phyloP scores from a whole-genome alignment of 2,329 filamentous ascomycete genomes.

The Pyricularia sp. region DNA sequence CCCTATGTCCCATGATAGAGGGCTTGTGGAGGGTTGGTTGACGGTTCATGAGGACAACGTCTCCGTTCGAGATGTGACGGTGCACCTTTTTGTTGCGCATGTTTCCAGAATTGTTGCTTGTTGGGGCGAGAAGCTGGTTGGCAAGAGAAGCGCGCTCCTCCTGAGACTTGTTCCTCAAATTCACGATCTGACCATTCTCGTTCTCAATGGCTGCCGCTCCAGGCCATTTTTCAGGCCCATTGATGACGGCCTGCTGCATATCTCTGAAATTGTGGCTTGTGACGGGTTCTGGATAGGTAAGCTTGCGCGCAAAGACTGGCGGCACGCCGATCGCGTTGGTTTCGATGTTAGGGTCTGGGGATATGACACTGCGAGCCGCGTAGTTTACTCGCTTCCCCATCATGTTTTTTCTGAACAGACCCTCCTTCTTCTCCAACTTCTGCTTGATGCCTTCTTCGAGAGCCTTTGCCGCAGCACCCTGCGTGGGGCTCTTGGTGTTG shows the following conservation, averaged over 20 bases:
- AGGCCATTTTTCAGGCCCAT: constrained; percentile 86
- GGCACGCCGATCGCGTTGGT: constrained; percentile 98
- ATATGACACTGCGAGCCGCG: constrained; percentile 93
- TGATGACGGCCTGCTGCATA: constrained; percentile 90
- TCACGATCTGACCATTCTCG: constrained; percentile 84
- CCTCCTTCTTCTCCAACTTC: constrained; percentile 95
- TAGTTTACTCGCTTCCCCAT: constrained; percentile 99
- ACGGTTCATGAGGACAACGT: constrained; percentile 97
- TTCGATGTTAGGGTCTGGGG: constrained; percentile 95
- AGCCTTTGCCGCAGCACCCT: constrained; percentile 61
- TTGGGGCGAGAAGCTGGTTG: constrained; percentile 82
- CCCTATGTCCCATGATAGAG: constrained; percentile 96
- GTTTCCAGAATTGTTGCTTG: constrained; percentile 58
- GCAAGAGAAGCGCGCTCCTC: constrained; percentile 84
- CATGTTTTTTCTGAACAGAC: constrained; percentile 98
- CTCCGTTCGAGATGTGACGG: constrained; percentile 87
- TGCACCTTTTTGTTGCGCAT: constrained; percentile 91
- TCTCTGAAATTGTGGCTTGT: constrained; percentile 96
- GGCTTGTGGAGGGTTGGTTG: constrained; percentile 97
- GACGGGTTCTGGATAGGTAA: constrained; percentile 94
- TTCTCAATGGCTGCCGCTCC: constrained; percentile 92
- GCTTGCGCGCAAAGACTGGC: constrained; percentile 89
- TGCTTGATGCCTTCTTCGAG: constrained; percentile 92
- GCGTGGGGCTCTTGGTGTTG: constrained; percentile 70
- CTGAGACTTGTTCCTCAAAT: constrained; percentile 70